Base-by-base conservation (phyloP, 768 basidiomycete genomes). In the Phlegmacium glaucopus region DNA sequence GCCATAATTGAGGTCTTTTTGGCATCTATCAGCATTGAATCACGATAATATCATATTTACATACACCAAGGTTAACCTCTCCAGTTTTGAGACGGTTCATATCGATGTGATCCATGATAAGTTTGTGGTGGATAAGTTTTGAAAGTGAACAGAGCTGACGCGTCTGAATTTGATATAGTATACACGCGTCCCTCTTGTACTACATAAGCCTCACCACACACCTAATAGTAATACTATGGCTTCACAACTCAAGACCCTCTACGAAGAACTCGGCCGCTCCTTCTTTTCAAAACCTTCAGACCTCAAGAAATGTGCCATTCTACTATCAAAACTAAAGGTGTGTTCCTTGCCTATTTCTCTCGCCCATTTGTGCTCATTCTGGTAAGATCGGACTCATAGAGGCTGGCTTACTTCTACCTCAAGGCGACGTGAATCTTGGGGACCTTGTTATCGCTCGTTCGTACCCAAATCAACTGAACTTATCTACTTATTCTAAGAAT, bases 1-100 rank as follows among this genome's bases (percentile, higher is more conserved):
- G 96, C 95, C 94, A 97, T 97, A 66, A 99, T 98, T 36, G 95
- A 97, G 47, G 95, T 99, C 92, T 97, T 38, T 29, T 48, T 46
- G 39, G 26, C 28, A 37, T 25, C 27, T 28, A 42, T 35, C 42
- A 41, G 34, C 12, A 18, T 50, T 46, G 26, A 36, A 29, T n/a
- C 30, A 25, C 17, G 49, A 42, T 36, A 22, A 27, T 46, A 15
- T 30, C 10, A 13, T 30, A 12, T 47, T 10, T 32, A 78, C 90
- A 61, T 70, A 95, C 94, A 55, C 94, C 94, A 59, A 97, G 85
- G 77, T 97, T 94, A 64, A 97, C 89, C 77, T 98, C 95, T 58
- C 95, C 94, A 38, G 77, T 73, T 74, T 97, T 97, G 68, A 98
- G 83, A 56, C 80, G 84, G 61, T 87, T 75, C 61, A 94, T 84